Evolutionary conservation across 768 basidiomycete species (phyloP).

Genomic region (Paxillus ammoniavirescens): DNA sequence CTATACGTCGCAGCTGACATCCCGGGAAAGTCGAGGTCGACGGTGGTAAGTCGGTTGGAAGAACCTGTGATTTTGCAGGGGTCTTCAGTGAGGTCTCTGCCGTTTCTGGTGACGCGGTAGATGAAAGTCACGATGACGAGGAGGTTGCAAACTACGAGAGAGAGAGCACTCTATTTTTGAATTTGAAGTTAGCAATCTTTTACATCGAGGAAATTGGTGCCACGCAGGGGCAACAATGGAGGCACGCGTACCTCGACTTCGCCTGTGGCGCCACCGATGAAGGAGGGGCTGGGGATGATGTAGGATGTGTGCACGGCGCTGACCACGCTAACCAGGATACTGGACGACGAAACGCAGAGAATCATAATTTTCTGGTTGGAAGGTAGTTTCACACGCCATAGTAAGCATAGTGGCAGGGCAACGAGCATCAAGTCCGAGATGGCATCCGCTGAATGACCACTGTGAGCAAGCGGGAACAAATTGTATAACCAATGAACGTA

Average conservation of each 20-base stretch:
- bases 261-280: slow-evolving; percentile 26
- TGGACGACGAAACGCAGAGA: slow-evolving; percentile 49
- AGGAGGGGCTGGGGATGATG: slow-evolving; percentile 32
- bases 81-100: slow-evolving; percentile 9
- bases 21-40: slow-evolving; percentile 19
- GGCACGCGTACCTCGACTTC: slow-evolving; percentile 40
- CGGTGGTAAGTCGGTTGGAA: slow-evolving; percentile 23
- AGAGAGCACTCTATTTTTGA: slow-evolving; percentile 30
- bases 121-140: slow-evolving; percentile 37
- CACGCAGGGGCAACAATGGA: neutral
- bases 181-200: neutral
- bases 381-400: slow-evolving; percentile 42
- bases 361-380: slow-evolving; percentile 41
- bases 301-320: slow-evolving; percentile 42
- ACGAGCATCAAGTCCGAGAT: slow-evolving; percentile 47
- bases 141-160: slow-evolving; percentile 42
- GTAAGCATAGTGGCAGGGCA: slow-evolving; percentile 42
- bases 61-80: neutral
- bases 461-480: neutral
- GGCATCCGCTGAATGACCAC: slow-evolving; percentile 39
- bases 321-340: slow-evolving; percentile 47
- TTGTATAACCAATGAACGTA: slow-evolving; percentile 25
- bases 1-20: neutral
- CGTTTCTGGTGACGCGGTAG: slow-evolving; percentile 20
- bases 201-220: no score